Conservation (phyloP, 176 grass and related monocot species). For the Lolium rigidum region DNA sequence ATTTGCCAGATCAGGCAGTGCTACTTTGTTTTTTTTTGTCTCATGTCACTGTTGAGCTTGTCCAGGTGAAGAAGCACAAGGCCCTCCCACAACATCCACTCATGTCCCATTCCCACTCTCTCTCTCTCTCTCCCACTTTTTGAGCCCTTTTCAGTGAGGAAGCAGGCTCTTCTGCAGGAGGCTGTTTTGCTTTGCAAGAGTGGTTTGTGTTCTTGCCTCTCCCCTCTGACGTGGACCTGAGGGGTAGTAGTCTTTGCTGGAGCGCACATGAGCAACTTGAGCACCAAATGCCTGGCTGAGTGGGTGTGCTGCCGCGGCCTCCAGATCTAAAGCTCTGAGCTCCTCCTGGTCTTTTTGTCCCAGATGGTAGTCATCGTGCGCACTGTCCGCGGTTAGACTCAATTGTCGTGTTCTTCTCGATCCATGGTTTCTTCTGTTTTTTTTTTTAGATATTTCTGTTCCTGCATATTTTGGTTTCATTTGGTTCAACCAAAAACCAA, state of each 20-base stretch:
- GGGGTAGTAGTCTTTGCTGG: not conserved
- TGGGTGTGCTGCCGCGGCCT: not conserved
- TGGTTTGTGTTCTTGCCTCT: no score
- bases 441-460: not conserved
- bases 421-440: not conserved
- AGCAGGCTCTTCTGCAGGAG: not conserved
- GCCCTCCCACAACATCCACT: no score
- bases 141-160: not conserved
- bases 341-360: not conserved
- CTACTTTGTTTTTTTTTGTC: no score
- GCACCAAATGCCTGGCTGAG: not conserved
- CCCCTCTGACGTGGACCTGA: not conserved
- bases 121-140: not conserved
- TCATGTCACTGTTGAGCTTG: no score
- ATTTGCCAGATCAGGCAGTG: not conserved
- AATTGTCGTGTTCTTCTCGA: not conserved
- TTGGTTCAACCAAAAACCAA: not conserved
- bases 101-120: no score
- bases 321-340: not conserved
- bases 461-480: not conserved
- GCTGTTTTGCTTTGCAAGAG: not conserved
- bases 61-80: no score
- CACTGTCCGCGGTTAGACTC: not conserved
- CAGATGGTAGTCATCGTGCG: not conserved
- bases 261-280: not conserved